Percentiles rank a stretch among this genome's conserved stretches.
phyloP scores from a whole-genome alignment of 2,329 filamentous ascomycete species.

The Dactylellina sp. region DNA sequence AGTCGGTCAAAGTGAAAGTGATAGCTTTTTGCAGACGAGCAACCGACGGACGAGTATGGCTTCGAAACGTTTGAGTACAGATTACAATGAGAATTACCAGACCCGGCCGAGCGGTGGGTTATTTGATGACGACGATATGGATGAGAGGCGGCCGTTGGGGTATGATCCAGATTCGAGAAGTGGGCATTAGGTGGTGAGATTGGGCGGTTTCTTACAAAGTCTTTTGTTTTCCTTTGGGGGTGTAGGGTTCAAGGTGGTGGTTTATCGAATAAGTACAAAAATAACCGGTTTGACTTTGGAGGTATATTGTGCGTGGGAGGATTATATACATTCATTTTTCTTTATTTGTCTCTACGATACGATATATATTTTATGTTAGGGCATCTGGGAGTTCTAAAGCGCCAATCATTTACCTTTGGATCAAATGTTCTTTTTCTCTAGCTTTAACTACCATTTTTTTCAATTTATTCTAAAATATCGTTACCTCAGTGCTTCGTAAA shows the following conservation, averaged over 20 bases:
- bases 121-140: slow-evolving; percentile 45
- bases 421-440: slow-evolving; percentile 12
- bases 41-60: slow-evolving; percentile 11
- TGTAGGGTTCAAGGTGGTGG: background rate
- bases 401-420: slow-evolving; percentile 43
- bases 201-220: slow-evolving; percentile 5
- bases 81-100: slow-evolving; percentile 54
- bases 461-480: background rate
- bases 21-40: slow-evolving; percentile 36
- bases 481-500: background rate
- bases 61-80: slow-evolving; percentile 45
- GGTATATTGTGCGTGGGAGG: slow-evolving; percentile 7
- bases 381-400: slow-evolving; percentile 51
- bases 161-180: slow-evolving; percentile 54
- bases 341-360: slow-evolving; percentile 2
- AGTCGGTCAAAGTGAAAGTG: slow-evolving; percentile 44
- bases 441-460: background rate
- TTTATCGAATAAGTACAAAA: too few species aligned
- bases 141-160: slow-evolving; percentile 43
- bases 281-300: too few species aligned
- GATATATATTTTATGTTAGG: slow-evolving; percentile 27
- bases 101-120: slow-evolving; percentile 41
- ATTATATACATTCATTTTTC: slow-evolving; percentile 21
- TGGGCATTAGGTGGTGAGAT: slow-evolving; percentile 30
- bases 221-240: slow-evolving; percentile 8